Conservation (phyloP, 2,329 filamentous ascomycete genomes). For the Cyphellophora attinorum region DNA sequence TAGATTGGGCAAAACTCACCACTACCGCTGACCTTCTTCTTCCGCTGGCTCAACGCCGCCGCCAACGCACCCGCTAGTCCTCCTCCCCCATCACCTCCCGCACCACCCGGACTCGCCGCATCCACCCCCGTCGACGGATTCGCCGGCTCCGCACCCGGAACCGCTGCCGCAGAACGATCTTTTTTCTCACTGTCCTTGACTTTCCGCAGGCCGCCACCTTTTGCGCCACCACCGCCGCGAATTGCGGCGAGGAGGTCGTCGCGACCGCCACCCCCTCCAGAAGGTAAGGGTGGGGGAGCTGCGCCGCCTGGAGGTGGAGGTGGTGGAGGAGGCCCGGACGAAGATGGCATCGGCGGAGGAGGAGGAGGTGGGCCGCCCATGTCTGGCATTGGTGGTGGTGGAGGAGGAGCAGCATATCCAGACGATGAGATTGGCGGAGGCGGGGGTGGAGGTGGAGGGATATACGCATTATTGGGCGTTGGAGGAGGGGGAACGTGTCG, state of each 20-base stretch:
- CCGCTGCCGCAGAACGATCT: constrained; percentile 34
- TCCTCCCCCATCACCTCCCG: constrained; percentile 28
- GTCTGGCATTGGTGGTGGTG: constrained; percentile 31
- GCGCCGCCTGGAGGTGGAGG: constrained; percentile 37
- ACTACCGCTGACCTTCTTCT: constrained; percentile 88
- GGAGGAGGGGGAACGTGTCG: constrained; percentile 34
- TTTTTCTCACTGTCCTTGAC: constrained; percentile 36
- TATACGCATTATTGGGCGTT: constrained; percentile 22
- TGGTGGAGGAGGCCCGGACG: constrained; percentile 30
- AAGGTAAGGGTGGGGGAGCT: constrained; percentile 33
- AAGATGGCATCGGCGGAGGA: constrained; percentile 29
- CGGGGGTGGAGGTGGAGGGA: constrained; percentile 30
- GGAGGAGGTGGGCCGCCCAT: constrained; percentile 23
- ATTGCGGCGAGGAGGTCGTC: constrained; percentile 39
- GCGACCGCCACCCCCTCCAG: constrained; percentile 30
- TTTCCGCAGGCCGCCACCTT: constrained; percentile 41
- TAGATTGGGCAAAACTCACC: constrained; percentile 60
- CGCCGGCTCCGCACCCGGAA: constrained; percentile 44
- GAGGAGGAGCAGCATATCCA: constrained; percentile 21
- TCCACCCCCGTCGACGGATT: constrained; percentile 44
- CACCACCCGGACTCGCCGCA: constrained; percentile 43
- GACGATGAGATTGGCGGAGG: constrained; percentile 23
- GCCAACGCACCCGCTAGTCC: constrained; percentile 77
- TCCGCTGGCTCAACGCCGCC: constrained; percentile 68
- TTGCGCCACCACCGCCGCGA: constrained; percentile 47